phyloP scores from a whole-genome alignment of 345 rosid genomes.

The Viola odorata region DNA sequence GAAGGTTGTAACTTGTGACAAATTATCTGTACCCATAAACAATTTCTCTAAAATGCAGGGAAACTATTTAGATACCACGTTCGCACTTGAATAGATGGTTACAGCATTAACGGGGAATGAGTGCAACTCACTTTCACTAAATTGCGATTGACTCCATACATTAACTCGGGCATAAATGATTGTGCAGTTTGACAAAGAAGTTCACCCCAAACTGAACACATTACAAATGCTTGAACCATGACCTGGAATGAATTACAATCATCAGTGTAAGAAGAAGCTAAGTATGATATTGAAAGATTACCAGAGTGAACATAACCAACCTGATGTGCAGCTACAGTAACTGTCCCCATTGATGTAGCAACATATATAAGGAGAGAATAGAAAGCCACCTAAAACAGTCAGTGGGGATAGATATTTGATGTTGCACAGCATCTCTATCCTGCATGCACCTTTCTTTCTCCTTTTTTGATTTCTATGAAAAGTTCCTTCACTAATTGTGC shows the following conservation, averaged over 20 bases:
- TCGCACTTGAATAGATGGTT: too few species aligned
- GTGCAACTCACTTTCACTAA: constrained; percentile 44
- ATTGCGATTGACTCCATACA: constrained; percentile 56
- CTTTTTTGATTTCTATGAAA: too few species aligned
- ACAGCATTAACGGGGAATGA: too few species aligned
- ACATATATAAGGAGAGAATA: constrained; percentile 70
- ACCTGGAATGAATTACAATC: constrained; percentile 29
- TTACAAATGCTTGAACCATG: constrained; percentile 61
- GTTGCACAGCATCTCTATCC: constrained; percentile 80
- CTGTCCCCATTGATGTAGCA: constrained; percentile 85
- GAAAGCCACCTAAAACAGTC: constrained; percentile 69
- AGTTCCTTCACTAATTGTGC: not conserved
- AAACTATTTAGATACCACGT: not conserved
- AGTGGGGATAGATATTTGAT: constrained; percentile 82
- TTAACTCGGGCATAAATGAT: constrained; percentile 86
- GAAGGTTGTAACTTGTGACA: not conserved
- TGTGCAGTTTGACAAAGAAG: constrained; percentile 93
- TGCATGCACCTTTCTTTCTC: constrained; percentile 19
- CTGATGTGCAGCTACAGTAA: constrained; percentile 85
- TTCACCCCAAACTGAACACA: constrained; percentile 75
- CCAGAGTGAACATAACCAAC: constrained; percentile 24
- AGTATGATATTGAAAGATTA: not conserved
- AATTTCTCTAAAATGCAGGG: not conserved
- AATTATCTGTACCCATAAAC: not conserved
- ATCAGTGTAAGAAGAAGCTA: not conserved